Percentiles rank a stretch among this genome's conserved stretches.
phyloP scores from a whole-genome alignment of 345 rosid genomes.

The Tarenaya hassleriana region DNA sequence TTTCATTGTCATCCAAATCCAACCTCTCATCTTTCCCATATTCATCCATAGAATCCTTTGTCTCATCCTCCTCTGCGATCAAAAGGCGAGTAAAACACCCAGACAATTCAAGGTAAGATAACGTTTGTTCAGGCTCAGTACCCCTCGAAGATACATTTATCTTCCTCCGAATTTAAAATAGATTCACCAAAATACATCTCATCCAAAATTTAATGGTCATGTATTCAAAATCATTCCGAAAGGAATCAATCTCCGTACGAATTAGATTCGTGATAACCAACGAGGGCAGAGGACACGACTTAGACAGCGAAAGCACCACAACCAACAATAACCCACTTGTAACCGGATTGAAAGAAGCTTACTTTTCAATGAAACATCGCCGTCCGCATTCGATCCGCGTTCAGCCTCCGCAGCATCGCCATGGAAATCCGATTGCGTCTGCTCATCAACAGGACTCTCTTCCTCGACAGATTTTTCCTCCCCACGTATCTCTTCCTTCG shows the following conservation, averaged over 20 bases:
- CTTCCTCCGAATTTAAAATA: conserved; percentile 3
- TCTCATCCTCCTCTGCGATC: conserved; percentile 63
- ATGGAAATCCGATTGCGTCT: conserved; percentile 13
- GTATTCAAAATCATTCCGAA: background rate
- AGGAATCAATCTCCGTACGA: too few relatives aligned
- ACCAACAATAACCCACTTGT: background rate
- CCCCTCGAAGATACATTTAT: conserved; percentile 9
- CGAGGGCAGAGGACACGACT: background rate
- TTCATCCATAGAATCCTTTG: conserved; percentile 56
- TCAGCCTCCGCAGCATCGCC: conserved; percentile 17
- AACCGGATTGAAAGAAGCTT: conserved; percentile 25
- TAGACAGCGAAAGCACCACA: background rate
- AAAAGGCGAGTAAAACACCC: conserved; percentile 42
- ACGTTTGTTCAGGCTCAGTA: conserved; percentile 23
- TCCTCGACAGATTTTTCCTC: conserved; percentile 24
- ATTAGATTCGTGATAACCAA: too few relatives aligned
- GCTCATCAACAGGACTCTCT: conserved; percentile 21
- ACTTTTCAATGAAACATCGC: conserved; percentile 32
- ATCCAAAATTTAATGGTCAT: conserved; percentile 11
- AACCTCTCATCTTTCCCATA: conserved; percentile 68
- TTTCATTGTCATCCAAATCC: conserved; percentile 78
- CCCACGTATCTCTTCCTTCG: conserved; percentile 25
- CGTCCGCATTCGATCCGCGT: conserved; percentile 25
- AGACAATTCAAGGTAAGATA: conserved; percentile 32
- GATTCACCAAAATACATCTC: background rate